These are phyloP conservation scores for Pseudogymnoascus sp. DNA, from an alignment of 2,329 filamentous ascomycete species.

Conservation along the genomic window DNA sequence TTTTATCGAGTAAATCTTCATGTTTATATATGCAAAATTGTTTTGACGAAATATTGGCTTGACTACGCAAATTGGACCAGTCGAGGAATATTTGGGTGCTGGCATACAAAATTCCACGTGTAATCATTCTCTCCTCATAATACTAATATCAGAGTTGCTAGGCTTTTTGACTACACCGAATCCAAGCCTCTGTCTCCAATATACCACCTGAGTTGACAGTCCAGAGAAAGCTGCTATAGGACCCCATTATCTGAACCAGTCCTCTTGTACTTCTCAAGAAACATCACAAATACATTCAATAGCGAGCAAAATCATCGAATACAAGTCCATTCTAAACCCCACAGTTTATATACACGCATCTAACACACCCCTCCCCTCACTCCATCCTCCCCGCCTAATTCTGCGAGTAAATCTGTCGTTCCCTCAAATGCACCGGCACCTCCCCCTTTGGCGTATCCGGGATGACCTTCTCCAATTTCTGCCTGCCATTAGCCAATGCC, in stretches of 20 bases:
- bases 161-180: not conserved
- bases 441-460: conserved; percentile 63
- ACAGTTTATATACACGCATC: not conserved
- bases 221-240: not conserved
- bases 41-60: not conserved
- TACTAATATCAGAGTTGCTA: not conserved
- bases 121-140: not conserved
- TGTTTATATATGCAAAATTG: not conserved
- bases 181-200: not conserved
- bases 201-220: not conserved
- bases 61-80: not conserved
- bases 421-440: conserved; percentile 65
- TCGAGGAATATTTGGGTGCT: not conserved
- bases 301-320: not conserved
- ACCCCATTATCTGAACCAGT: not conserved
- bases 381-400: not conserved
- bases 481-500: conserved; percentile 6
- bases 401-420: conserved; percentile 43
- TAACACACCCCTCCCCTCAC: not conserved
- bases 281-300: not conserved
- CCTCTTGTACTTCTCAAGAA: not conserved
- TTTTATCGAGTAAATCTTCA: not conserved
- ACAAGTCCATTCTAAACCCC: not conserved
- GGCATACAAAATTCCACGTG: not conserved
- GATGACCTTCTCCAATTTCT: conserved; percentile 77